Evolutionary conservation across 2,329 filamentous ascomycete genomes (phyloP).

Genomic region (Hypoxylon sp.): DNA sequence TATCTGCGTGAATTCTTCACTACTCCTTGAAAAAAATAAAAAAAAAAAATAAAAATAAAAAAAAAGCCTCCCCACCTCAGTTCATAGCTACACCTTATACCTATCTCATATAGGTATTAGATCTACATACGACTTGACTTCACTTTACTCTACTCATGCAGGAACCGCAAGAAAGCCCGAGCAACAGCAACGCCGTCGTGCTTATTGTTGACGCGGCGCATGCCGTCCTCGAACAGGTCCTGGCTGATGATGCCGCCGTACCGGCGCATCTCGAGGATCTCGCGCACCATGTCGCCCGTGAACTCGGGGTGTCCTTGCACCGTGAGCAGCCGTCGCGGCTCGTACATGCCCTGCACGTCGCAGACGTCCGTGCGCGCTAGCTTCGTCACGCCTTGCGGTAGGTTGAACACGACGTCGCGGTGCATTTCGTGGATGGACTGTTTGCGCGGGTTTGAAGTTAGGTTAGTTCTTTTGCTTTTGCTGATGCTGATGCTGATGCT

Average conservation of each 20-base stretch:
- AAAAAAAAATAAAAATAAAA: neutral
- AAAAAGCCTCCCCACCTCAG: neutral
- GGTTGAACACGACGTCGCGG: slow-evolving; percentile 78
- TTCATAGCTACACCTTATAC: neutral
- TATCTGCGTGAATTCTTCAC: slow-evolving; percentile 4
- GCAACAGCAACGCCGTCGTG: slow-evolving; percentile 88
- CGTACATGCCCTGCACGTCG: slow-evolving; percentile 84
- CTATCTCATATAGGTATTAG: neutral
- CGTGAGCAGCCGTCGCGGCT: slow-evolving; percentile 75
- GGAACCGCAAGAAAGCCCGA: slow-evolving; percentile 81
- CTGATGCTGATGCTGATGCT: no score
- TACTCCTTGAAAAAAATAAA: neutral
- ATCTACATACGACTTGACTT: neutral
- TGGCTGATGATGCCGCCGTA: slow-evolving; percentile 78
- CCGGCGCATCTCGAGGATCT: slow-evolving; percentile 76
- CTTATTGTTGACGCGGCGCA: slow-evolving; percentile 73
- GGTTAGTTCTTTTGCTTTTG: no score
- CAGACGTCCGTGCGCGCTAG: slow-evolving; percentile 78
- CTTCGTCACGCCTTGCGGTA: slow-evolving; percentile 72
- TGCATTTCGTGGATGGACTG: slow-evolving; percentile 89
- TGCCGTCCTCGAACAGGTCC: slow-evolving; percentile 76
- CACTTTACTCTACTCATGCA: slow-evolving; percentile 67
- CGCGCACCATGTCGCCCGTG: slow-evolving; percentile 76
- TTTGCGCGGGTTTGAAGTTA: neutral
- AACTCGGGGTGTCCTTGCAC: slow-evolving; percentile 93